Evolutionary conservation across 306 rosid species (phyloP).

Genomic region (Lablab purpureus): DNA sequence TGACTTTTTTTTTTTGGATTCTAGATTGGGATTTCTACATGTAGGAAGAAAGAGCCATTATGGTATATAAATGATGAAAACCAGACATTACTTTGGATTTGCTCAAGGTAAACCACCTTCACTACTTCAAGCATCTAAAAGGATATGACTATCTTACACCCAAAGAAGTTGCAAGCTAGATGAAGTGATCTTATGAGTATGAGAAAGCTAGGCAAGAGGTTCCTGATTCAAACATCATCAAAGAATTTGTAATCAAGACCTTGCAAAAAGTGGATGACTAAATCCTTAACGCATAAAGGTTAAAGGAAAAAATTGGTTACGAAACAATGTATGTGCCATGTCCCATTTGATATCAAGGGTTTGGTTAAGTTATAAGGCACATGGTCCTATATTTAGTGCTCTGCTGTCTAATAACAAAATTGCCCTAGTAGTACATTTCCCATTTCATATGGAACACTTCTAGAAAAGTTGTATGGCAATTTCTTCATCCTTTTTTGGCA

Average conservation of each 20-base stretch:
- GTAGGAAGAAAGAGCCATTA: too few relatives aligned
- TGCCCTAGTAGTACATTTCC: background rate
- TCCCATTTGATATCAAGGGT: background rate
- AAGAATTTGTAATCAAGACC: background rate
- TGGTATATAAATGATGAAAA: background rate
- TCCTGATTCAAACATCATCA: background rate
- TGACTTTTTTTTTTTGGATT: too few relatives aligned
- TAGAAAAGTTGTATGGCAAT: background rate
- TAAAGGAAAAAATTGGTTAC: background rate
- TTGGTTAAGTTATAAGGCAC: background rate
- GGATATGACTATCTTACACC: too few relatives aligned
- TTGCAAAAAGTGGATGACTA: background rate
- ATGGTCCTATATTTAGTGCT: too few relatives aligned
- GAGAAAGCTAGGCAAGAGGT: background rate
- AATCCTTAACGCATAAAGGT: background rate
- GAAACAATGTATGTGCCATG: background rate
- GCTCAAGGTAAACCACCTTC: background rate
- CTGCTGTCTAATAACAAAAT: background rate
- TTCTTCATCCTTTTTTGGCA: background rate
- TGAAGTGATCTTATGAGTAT: background rate
- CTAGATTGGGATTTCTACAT: too few relatives aligned
- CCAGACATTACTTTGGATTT: background rate
- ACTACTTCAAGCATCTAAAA: background rate
- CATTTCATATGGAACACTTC: background rate
- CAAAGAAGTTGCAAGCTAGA: background rate